phyloP scores from a whole-genome alignment of 371 early-diverging fungal species.

The Amoeboaphelidium protococcarum region DNA sequence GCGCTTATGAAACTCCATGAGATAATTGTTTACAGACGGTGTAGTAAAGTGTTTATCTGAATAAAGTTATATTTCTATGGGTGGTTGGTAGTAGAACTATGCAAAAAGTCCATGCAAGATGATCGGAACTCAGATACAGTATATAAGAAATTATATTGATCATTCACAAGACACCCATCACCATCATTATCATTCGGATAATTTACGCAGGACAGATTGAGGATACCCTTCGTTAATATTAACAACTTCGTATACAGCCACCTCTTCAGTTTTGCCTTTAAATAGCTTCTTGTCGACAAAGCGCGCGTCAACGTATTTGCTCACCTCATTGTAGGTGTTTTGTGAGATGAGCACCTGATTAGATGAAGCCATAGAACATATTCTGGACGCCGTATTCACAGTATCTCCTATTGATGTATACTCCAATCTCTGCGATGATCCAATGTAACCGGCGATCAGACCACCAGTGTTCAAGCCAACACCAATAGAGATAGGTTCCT shows the following conservation, averaged over 20 bases:
- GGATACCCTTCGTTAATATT: too few species aligned
- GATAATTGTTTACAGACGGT: too few species aligned
- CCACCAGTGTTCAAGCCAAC: slow-evolving; percentile 5
- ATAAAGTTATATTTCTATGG: too few species aligned
- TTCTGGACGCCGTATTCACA: slow-evolving; percentile 21
- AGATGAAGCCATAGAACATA: slow-evolving; percentile 13
- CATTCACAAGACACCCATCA: too few species aligned
- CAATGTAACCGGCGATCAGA: slow-evolving; percentile 20
- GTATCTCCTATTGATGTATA: slow-evolving; percentile 26
- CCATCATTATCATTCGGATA: too few species aligned
- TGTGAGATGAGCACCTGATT: slow-evolving; percentile 21
- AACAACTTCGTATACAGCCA: slow-evolving; percentile 16
- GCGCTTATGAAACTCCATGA: too few species aligned
- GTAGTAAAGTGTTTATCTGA: too few species aligned
- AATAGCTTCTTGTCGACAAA: slow-evolving; percentile 13
- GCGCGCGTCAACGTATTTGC: slow-evolving; percentile 9
- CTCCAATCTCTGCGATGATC: slow-evolving; percentile 18
- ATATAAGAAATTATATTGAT: too few species aligned
- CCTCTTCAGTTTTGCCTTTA: slow-evolving; percentile 19
- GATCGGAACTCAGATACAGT: too few species aligned
- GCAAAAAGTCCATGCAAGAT: too few species aligned
- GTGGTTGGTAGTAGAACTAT: too few species aligned
- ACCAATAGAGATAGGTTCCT: slow-evolving; percentile 17
- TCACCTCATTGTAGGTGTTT: slow-evolving; percentile 11
- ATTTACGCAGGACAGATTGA: too few species aligned